Evolutionary conservation across 495 filamentous ascomycete species (phyloP), one percentile per base, ranked within the genome.

Genomic region (Aspergillus nidulans): DNA sequence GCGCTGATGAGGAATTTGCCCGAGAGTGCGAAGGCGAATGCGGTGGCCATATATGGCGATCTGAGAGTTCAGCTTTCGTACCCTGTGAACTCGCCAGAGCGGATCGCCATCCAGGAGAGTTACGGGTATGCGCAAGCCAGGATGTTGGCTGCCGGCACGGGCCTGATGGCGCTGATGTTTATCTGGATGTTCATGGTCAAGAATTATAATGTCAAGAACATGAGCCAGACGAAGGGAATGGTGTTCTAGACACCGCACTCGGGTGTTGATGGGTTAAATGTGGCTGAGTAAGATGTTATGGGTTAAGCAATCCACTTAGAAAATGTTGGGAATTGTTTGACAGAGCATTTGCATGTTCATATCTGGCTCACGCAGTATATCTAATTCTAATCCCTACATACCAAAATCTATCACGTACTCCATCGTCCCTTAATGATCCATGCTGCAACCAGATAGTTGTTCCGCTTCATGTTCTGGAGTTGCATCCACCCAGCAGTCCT

Each of bases 1-100:
- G 70, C 71, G 7, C 74, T 92, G 15, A 54, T 57, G 34, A 44
- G 74, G 32, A 75, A 81, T 52, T 76, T 92, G 0, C 88, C 88
- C 1, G 68, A 61, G 26, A 70, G 59, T 10, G 61, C 54, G 2
- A 53, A 67, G 41, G 53, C 44, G 0, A 63, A 82, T 48, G 56
- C 74, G 5, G 38, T 69, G 4, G 25, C 12, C 20, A 88, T 89
- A 55, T 86, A 84, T 59, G 67, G 62, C 16, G 60, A 63, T 28
- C 42, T 88, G 18, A 43, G 40, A n/a, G 59, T 56, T 6, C 84
- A 87, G 62, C 64, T 84, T 21, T 67, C 62, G n/a, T 86, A 83
- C 62, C 65, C 69, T 4, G 57, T 77, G 6, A 79, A 81, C 13
- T 72, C 72, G 2, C 66, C 71, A 2, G 76, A 70, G 4, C 56